Evolutionary conservation across 2,329 filamentous ascomycete species (phyloP).

Genomic region (Pseudocercospora eumusae): DNA sequence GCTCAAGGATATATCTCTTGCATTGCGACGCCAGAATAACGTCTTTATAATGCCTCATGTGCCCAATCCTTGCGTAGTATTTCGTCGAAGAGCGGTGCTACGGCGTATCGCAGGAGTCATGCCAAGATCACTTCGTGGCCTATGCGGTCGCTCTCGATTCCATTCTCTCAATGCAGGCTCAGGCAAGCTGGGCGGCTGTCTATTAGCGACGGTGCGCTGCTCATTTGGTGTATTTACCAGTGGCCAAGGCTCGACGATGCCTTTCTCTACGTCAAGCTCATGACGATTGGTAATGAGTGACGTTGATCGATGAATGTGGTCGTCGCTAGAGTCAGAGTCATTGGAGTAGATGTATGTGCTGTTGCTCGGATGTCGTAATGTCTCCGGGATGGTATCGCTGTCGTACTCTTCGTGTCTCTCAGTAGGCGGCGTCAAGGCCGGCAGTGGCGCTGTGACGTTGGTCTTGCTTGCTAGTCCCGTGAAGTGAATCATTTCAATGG

Average conservation of each 20-base stretch:
- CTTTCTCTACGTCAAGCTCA: background rate
- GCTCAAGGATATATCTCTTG: background rate
- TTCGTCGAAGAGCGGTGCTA: background rate
- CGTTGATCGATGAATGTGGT: background rate
- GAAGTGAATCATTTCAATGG: slow-evolving; percentile 11
- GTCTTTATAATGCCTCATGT: background rate
- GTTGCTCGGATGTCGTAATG: background rate
- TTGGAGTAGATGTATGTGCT: background rate
- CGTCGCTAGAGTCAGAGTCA: background rate
- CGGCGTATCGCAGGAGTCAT: background rate
- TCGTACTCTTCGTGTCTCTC: background rate
- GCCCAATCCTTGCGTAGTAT: background rate
- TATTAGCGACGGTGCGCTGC: background rate
- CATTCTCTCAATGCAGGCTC: slow-evolving; percentile 1
- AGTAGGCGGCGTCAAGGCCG: background rate
- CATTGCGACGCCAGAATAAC: background rate
- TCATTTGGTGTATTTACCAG: background rate
- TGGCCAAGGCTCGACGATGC: background rate
- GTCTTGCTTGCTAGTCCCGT: background rate
- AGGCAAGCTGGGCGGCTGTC: background rate
- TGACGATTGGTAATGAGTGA: background rate
- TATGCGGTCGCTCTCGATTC: background rate
- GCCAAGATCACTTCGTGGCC: background rate
- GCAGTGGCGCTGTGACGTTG: background rate
- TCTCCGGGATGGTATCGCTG: background rate